Base-by-base conservation (phyloP, 73 alveolate species). In the Stentor coeruleus region DNA sequence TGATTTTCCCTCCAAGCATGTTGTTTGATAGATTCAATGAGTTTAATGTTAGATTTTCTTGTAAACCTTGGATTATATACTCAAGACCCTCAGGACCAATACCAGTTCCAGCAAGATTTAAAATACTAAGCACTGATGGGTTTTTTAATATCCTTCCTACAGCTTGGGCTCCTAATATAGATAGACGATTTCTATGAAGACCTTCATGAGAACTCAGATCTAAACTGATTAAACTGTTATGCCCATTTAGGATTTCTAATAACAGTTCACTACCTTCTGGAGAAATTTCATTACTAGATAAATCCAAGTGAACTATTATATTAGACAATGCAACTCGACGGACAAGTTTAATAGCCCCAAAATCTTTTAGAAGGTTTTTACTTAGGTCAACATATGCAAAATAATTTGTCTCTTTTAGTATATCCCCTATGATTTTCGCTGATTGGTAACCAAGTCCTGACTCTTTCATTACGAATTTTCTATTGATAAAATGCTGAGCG, bases 121-220 rank as follows among this genome's bases (percentile, higher is more conserved):
- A 59, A 36, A 85, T 41, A 42, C 60, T 28, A 3, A 85, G 1
- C 3, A 84, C 84, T 58, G 58, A 74, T 35, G 42, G 59, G 38
- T 49, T 41, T 38, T 85, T 42, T 66, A 85, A 41, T 2, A 85
- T 26, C 14, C 72, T 82, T 58, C 82, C 82, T 1, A 66, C 37
- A 35, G 74, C 40, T 2, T 77, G 74, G 38, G 76, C 83, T 33
- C 87, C 76, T 6, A 83, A 84, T 58, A 38, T 59, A 15, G 84
- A 42, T 1, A 85, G 55, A 28, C 87, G 81, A 39, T 85, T 85
- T 30, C 91, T 58, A 72, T 85, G 81, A 41, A 85, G 84, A 3
- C 91, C 91, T 58, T 85, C 91, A 31, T 85, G 86, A 38, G 87
- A 57, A 58, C 87, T 49, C 38, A 85, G 38, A 30, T 85, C 83